Conservation (phyloP, 768 basidiomycete species). For the Leccinum imitatum region DNA sequence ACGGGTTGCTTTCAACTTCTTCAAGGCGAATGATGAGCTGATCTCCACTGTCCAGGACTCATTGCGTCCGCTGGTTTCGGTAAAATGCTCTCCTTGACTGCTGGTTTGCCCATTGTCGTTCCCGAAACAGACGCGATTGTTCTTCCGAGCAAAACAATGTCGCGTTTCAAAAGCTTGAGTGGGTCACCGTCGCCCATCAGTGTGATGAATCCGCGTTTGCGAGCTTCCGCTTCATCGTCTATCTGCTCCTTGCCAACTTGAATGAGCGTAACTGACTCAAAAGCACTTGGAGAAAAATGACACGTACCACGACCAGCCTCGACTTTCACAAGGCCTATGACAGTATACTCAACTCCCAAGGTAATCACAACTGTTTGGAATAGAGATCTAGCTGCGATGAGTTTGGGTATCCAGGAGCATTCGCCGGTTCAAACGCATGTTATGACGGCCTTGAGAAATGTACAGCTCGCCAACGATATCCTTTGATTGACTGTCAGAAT, state of each 20-base stretch:
- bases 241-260: conserved; percentile 45
- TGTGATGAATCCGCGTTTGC: conserved; percentile 46
- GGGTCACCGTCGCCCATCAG: conserved; percentile 31
- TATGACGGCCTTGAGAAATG: conserved; percentile 57
- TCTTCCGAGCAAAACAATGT: conserved; percentile 44
- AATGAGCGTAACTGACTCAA: background rate
- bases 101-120: conserved; percentile 19
- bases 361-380: conserved; percentile 64
- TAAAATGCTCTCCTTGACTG: conserved; percentile 34
- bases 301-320: conserved; percentile 55
- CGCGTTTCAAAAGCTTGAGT: conserved; percentile 48
- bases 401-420: conserved; percentile 71
- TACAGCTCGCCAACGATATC: conserved; percentile 73
- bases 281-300: background rate
- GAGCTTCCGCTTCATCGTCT: conserved; percentile 51
- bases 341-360: conserved; percentile 3
- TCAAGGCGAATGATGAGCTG: conserved; percentile 44
- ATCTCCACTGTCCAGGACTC: conserved; percentile 35
- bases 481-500: conserved; percentile 30
- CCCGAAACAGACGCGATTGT: conserved; percentile 37
- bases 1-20: too few relatives aligned
- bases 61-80: conserved; percentile 45
- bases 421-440: conserved; percentile 76
- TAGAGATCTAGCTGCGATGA: conserved; percentile 67
- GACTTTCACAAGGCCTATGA: too few relatives aligned